Evolutionary conservation across 164 flowering plant species (phyloP).

Genomic region (Platanus orientalis): DNA sequence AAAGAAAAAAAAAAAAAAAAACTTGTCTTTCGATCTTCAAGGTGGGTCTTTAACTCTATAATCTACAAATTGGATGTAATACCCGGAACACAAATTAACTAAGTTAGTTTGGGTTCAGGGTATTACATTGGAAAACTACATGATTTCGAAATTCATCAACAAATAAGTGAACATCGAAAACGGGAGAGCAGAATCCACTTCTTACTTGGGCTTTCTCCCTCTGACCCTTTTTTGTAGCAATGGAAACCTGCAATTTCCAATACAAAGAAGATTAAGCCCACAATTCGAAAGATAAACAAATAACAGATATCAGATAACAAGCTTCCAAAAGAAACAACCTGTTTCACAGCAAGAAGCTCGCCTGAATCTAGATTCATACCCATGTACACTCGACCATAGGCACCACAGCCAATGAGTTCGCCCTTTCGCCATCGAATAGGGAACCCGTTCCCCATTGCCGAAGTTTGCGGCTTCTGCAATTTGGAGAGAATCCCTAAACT

Average conservation of each 20-base stretch:
- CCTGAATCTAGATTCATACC: conserved; percentile 99
- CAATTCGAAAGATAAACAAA: background rate
- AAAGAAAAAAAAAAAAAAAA: too few relatives aligned
- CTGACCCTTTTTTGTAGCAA: conserved; percentile 47
- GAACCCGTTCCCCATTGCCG: conserved; percentile 19
- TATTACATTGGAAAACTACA: too few relatives aligned
- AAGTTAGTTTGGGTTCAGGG: too few relatives aligned
- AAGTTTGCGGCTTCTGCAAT: conserved; percentile 35
- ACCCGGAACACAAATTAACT: too few relatives aligned
- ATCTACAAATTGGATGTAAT: too few relatives aligned
- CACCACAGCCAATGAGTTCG: conserved; percentile 93
- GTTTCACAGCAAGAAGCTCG: conserved; percentile 93
- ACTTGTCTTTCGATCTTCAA: too few relatives aligned
- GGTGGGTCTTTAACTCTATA: too few relatives aligned
- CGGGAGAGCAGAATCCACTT: background rate
- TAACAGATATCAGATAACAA: background rate
- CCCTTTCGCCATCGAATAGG: conserved; percentile 91
- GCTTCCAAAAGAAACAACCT: conserved; percentile 33
- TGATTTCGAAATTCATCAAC: too few relatives aligned
- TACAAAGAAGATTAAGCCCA: conserved; percentile 4
- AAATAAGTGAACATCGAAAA: background rate
- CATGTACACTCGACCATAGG: conserved; percentile 93
- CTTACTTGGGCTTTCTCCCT: conserved; percentile 61
- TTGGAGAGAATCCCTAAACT: conserved; percentile 63
- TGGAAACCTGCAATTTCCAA: conserved; percentile 40